phyloP scores from a whole-genome alignment of 805 yeast species.

The Hyphopichia homilentoma region DNA sequence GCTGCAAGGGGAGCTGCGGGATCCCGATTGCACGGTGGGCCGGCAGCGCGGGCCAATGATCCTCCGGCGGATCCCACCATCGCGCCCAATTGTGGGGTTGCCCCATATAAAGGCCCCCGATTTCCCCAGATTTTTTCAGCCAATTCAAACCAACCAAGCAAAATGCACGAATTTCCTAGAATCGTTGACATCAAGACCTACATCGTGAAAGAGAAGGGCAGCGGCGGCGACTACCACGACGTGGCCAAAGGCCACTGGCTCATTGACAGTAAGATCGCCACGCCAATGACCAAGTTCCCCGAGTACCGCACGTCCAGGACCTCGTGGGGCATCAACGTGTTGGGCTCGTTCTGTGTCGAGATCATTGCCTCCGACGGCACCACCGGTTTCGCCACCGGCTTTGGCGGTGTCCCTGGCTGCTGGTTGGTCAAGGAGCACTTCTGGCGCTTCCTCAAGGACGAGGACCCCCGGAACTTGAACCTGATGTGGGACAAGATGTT shows the following conservation, averaged over 20 bases:
- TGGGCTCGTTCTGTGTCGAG: constrained; percentile 49
- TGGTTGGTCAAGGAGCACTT: constrained; percentile 46
- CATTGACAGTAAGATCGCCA: constrained; percentile 43
- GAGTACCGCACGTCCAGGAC: constrained; percentile 44
- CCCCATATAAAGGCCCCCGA: background rate
- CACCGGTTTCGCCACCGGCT: constrained; percentile 49
- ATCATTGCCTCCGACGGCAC: constrained; percentile 47
- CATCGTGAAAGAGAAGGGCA: constrained; percentile 40
- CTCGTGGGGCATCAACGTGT: constrained; percentile 49
- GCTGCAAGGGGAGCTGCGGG: background rate
- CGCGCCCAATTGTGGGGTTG: background rate
- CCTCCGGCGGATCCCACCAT: background rate
- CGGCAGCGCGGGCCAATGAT: background rate
- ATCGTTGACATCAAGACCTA: constrained; percentile 42
- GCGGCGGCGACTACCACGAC: constrained; percentile 51
- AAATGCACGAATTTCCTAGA: constrained; percentile 29
- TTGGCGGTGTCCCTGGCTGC: constrained; percentile 50
- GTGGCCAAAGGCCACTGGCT: constrained; percentile 49
- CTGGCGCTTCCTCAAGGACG: constrained; percentile 42
- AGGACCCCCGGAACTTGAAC: constrained; percentile 46
- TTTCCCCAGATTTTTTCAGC: background rate
- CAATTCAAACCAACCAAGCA: background rate
- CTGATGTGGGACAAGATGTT: constrained; percentile 47
- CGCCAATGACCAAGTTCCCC: constrained; percentile 47
- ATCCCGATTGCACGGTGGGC: background rate